These are phyloP conservation scores for Diutina pseudorugosa DNA, from an alignment of 1,139 yeast species.

Conservation along the genomic window DNA sequence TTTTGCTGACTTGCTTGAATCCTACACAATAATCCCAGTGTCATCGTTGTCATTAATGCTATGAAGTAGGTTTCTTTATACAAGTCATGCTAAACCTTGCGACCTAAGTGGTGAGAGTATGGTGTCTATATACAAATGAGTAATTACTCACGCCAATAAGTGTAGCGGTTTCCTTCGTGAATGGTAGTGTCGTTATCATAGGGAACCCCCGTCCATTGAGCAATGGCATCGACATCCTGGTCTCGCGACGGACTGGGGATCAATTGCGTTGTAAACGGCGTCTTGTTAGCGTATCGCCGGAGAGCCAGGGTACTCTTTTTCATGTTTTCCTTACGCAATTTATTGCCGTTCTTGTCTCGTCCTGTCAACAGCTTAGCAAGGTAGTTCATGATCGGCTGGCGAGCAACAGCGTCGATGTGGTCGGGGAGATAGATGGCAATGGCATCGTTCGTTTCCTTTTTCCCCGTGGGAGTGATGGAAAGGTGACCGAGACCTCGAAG, in stretches of 20 bases:
- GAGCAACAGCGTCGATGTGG: conserved; percentile 18
- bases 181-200: not conserved
- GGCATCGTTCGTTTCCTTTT: conserved; percentile 13
- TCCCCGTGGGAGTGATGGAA: conserved; percentile 53
- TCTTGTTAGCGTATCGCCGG: not conserved
- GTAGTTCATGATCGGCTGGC: conserved; percentile 27
- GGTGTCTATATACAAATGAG: not conserved
- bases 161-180: not conserved
- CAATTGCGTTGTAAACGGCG: not conserved
- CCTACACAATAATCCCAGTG: too few relatives aligned
- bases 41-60: too few relatives aligned
- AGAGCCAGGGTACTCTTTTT: not conserved
- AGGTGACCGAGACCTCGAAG: conserved; percentile 58
- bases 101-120: not conserved
- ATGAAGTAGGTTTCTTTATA: too few relatives aligned
- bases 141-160: not conserved
- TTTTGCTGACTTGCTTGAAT: too few relatives aligned
- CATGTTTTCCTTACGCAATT: not conserved
- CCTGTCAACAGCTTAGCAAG: conserved; percentile 24
- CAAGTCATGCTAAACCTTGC: too few relatives aligned
- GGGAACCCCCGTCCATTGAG: not conserved
- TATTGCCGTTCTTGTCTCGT: conserved; percentile 24
- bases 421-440: conserved; percentile 22
- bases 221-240: not conserved
- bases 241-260: not conserved